Evolutionary conservation across 2,329 filamentous ascomycete genomes (phyloP).

Genomic region (Chaetoscypha palmicola): DNA sequence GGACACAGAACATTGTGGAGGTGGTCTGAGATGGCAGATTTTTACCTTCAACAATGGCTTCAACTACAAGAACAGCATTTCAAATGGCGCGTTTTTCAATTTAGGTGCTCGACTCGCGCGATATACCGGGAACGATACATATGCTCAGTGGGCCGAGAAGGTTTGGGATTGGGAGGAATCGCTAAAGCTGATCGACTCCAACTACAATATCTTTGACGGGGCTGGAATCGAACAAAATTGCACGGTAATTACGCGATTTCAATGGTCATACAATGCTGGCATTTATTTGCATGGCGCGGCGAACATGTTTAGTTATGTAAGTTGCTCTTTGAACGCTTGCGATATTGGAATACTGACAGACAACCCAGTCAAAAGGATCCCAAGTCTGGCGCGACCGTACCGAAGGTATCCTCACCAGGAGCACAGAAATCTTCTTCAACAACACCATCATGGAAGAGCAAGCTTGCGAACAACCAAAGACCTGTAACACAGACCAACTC

Average conservation of each 20-base stretch:
- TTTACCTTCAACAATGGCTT: constrained; percentile 78
- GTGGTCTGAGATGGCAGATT: constrained; percentile 78
- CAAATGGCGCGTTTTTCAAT: constrained; percentile 54
- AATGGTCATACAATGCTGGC: constrained; percentile 66
- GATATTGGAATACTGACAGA: not conserved
- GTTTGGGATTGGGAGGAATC: constrained; percentile 62
- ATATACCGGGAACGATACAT: constrained; percentile 73
- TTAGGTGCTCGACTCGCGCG: constrained; percentile 59
- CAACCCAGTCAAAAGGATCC: constrained; percentile 34
- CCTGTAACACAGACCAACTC: constrained; percentile 55
- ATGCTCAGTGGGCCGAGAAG: constrained; percentile 67
- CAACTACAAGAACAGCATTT: constrained; percentile 64
- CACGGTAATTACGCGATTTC: constrained; percentile 48
- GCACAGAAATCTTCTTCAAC: constrained; percentile 44
- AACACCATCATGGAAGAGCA: constrained; percentile 54
- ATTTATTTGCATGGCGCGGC: constrained; percentile 60
- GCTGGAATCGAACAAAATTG: constrained; percentile 50
- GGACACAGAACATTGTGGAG: constrained; percentile 61
- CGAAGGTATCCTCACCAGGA: constrained; percentile 47
- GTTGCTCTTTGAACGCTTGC: constrained; percentile 14
- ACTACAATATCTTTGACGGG: constrained; percentile 56
- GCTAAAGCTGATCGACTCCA: constrained; percentile 51
- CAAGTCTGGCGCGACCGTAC: constrained; percentile 50
- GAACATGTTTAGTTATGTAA: constrained; percentile 59
- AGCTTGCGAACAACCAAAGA: constrained; percentile 53